phyloP scores from a whole-genome alignment of 441 rosid species.

The Adansonia gregorii region DNA sequence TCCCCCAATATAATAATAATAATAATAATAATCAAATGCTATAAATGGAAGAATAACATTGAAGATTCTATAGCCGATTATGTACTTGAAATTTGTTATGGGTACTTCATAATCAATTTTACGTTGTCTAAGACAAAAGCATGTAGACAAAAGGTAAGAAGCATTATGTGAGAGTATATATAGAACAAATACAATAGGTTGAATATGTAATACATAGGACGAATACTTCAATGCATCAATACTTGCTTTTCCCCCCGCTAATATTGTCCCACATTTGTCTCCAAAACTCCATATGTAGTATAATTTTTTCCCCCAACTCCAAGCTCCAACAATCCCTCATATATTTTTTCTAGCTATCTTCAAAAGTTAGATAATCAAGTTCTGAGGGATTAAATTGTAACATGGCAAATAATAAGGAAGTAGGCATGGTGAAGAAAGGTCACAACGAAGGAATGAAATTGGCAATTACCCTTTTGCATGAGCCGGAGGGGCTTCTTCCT shows the following conservation, averaged over 20 bases:
- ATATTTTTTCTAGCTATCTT: background rate
- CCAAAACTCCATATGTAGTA: background rate
- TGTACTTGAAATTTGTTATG: no score
- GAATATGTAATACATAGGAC: background rate
- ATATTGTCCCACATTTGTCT: background rate
- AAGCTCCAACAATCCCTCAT: background rate
- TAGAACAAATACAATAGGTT: background rate
- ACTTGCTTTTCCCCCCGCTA: constrained; percentile 18
- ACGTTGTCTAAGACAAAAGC: no score
- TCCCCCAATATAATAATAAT: no score
- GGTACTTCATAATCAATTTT: no score
- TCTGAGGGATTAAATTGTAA: background rate
- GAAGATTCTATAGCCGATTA: no score
- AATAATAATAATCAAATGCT: no score
- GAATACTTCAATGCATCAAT: constrained; percentile 10
- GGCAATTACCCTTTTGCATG: constrained; percentile 37
- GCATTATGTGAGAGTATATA: background rate
- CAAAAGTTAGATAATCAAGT: background rate
- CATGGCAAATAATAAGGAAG: constrained; percentile 33
- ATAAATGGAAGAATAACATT: no score
- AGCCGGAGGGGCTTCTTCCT: constrained; percentile 44
- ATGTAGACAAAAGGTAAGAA: background rate
- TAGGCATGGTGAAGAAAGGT: constrained; percentile 40
- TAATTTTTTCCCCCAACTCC: background rate
- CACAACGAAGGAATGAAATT: constrained; percentile 40